phyloP scores from a whole-genome alignment of 345 rosid genomes.

The Eucalyptus curtisii region DNA sequence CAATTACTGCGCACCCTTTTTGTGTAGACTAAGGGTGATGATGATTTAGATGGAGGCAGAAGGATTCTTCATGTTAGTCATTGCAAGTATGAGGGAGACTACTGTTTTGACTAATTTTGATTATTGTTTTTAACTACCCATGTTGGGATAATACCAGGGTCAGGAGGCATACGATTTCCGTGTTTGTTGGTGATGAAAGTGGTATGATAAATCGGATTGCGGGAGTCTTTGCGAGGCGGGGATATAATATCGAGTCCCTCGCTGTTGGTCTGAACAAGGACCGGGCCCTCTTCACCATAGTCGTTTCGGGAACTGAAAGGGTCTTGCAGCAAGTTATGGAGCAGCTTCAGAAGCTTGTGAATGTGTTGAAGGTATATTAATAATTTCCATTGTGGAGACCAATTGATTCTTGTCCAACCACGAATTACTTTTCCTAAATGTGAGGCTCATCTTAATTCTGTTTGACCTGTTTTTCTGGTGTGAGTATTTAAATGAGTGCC shows the following conservation, averaged over 20 bases:
- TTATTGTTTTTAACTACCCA: neutral
- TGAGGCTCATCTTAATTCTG: neutral
- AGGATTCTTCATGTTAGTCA: neutral
- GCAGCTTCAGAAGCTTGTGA: slow-evolving; percentile 95
- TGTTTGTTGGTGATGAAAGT: slow-evolving; percentile 96
- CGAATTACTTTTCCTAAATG: neutral
- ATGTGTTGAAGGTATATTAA: slow-evolving; percentile 64
- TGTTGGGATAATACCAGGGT: slow-evolving; percentile 25
- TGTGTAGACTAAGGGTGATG: neutral
- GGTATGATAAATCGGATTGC: slow-evolving; percentile 98
- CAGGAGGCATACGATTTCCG: slow-evolving; percentile 77
- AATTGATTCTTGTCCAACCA: neutral
- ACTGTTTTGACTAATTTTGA: neutral
- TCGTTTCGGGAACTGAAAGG: slow-evolving; percentile 77
- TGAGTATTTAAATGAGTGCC: neutral
- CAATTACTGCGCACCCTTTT: neutral
- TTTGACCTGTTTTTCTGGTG: neutral
- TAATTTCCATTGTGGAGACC: neutral
- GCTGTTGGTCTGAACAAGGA: slow-evolving; percentile 94
- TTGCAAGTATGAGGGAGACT: neutral
- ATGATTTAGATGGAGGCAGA: neutral
- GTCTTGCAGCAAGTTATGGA: slow-evolving; percentile 76
- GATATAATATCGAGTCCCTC: slow-evolving; percentile 94
- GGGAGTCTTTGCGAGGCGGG: slow-evolving; percentile 93
- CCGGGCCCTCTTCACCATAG: slow-evolving; percentile 89